Conservation (phyloP, 2,329 filamentous ascomycete genomes). For the Talaromyces sp. region DNA sequence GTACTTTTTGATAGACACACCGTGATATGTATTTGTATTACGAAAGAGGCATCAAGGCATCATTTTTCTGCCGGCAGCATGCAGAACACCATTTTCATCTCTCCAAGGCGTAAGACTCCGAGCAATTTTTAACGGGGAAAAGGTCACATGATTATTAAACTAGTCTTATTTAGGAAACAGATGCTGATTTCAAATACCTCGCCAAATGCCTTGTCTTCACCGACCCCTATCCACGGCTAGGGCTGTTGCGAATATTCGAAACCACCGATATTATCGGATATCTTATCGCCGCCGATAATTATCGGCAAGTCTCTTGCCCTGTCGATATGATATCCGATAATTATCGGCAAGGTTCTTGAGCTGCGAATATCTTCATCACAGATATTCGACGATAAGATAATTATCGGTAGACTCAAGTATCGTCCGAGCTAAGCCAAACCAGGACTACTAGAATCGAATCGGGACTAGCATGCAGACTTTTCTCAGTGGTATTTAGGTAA, state of each 20-base stretch:
- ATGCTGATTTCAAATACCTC: too few relatives aligned
- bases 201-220: too few relatives aligned
- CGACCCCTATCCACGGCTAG: too few relatives aligned
- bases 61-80: too few relatives aligned
- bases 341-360: constrained; percentile 1
- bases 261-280: constrained; percentile 1
- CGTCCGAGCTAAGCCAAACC: constrained; percentile 1
- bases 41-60: too few relatives aligned
- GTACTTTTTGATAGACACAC: too few relatives aligned
- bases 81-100: too few relatives aligned
- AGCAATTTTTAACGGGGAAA: too few relatives aligned
- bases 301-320: neutral
- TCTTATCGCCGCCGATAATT: constrained; percentile 1
- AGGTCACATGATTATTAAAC: too few relatives aligned
- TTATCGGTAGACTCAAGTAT: constrained; percentile 6
- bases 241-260: neutral
- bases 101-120: too few relatives aligned
- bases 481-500: constrained; percentile 1
- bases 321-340: constrained; percentile 2
- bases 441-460: neutral
- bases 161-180: too few relatives aligned
- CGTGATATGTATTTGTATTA: too few relatives aligned
- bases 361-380: neutral
- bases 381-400: constrained; percentile 5
- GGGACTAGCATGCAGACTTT: constrained; percentile 7